Evolutionary conservation across 1,284 basidiomycete genomes (phyloP).

Genomic region (Anthracocystis setariae): DNA sequence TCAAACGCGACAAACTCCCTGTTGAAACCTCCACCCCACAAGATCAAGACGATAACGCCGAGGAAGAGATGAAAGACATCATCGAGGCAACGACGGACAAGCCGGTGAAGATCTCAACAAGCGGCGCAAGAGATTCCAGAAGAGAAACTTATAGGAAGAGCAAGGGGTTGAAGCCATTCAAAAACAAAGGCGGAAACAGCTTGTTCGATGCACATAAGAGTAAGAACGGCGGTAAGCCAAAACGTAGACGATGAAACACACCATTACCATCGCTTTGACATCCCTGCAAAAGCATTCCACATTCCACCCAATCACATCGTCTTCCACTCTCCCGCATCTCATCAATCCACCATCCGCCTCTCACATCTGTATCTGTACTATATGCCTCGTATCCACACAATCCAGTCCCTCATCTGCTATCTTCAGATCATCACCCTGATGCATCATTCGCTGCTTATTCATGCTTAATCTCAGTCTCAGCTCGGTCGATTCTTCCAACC

Average conservation of each 20-base stretch:
- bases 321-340: background rate
- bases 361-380: constrained; percentile 17
- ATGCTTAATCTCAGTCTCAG: no score
- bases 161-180: constrained; percentile 51
- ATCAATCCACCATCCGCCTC: background rate
- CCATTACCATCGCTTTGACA: background rate
- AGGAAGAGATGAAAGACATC: constrained; percentile 69
- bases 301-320: background rate
- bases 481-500: background rate
- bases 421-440: background rate
- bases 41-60: constrained; percentile 69
- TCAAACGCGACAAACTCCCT: constrained; percentile 35
- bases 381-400: constrained; percentile 11
- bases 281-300: background rate
- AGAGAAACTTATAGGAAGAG: constrained; percentile 56
- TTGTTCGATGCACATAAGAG: constrained; percentile 36
- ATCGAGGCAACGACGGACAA: constrained; percentile 57
- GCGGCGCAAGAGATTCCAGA: constrained; percentile 52
- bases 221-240: constrained; percentile 56
- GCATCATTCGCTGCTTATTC: no score
- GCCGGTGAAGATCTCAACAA: constrained; percentile 54
- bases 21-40: constrained; percentile 69
- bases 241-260: constrained; percentile 49
- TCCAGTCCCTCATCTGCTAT: background rate
- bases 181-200: constrained; percentile 48